Percentiles rank a stretch among this genome's conserved stretches.
Conservation (phyloP, 441 rosid species). For the Cnidoscolus chayamansa region DNA sequence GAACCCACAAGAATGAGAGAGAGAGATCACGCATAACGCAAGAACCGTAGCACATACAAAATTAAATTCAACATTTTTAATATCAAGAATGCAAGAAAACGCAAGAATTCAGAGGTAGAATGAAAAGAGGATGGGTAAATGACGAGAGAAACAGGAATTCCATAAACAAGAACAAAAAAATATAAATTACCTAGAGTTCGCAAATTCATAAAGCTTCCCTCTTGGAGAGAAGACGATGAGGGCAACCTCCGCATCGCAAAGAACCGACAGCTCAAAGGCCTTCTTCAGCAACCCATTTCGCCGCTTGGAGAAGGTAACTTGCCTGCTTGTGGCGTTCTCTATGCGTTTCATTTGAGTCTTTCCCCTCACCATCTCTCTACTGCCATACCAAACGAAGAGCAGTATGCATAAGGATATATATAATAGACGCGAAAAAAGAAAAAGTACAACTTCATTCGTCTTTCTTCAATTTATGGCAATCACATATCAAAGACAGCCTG, state of each 20-base stretch:
- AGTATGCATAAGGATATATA: no score
- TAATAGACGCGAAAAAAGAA: not conserved
- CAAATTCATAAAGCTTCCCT: conserved; percentile 80
- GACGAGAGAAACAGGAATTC: not conserved
- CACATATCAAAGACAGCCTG: no score
- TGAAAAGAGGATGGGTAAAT: no score
- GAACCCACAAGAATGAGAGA: not conserved
- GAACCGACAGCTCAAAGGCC: conserved; percentile 86
- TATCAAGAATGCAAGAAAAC: no score
- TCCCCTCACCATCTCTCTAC: conserved; percentile 70
- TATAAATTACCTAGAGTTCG: conserved; percentile 53
- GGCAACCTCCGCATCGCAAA: conserved; percentile 86
- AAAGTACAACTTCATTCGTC: no score
- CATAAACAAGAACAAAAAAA: not conserved
- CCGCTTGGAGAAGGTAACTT: conserved; percentile 83
- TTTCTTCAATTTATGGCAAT: no score
- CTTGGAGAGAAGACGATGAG: conserved; percentile 76
- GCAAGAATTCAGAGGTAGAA: no score
- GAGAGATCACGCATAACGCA: not conserved
- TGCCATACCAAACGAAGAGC: not conserved
- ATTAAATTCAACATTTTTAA: no score
- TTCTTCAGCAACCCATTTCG: conserved; percentile 77
- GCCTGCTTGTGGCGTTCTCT: conserved; percentile 89
- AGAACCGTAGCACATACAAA: not conserved
- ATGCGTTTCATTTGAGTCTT: conserved; percentile 85